A percentile compares a stretch with the other conserved stretches of the same genome.
phyloP scores from a whole-genome alignment of 306 rosid species.

The Prunus davidiana region DNA sequence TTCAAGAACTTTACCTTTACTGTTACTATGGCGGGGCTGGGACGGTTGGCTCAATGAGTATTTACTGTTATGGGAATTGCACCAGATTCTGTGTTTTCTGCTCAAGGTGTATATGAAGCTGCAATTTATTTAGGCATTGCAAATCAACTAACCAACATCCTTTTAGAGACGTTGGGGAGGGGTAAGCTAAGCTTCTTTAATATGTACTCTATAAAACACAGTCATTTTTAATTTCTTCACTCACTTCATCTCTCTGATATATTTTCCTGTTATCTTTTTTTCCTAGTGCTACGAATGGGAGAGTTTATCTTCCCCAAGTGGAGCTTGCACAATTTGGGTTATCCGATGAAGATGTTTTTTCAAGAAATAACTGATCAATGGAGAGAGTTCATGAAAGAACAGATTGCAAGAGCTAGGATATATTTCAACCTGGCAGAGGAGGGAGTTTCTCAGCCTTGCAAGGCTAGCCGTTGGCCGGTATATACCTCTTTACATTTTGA shows the following conservation, averaged over 20 bases:
- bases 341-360: slow-evolving; percentile 56
- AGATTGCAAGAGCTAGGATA: slow-evolving; percentile 75
- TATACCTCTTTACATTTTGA: neutral
- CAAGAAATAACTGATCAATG: slow-evolving; percentile 58
- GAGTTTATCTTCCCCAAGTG: slow-evolving; percentile 88
- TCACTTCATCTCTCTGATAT: neutral
- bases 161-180: slow-evolving; percentile 91
- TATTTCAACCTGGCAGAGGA: slow-evolving; percentile 71
- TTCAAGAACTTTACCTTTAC: slow-evolving; percentile 74
- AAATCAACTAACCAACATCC: slow-evolving; percentile 83
- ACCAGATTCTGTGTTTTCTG: slow-evolving; percentile 47
- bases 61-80: slow-evolving; percentile 83
- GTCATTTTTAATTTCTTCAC: neutral
- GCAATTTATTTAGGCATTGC: slow-evolving; percentile 81
- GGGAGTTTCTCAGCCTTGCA: slow-evolving; percentile 81
- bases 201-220: neutral
- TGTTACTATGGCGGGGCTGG: slow-evolving; percentile 86
- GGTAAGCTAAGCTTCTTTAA: slow-evolving; percentile 43
- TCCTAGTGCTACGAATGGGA: slow-evolving; percentile 72
- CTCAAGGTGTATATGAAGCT: slow-evolving; percentile 52
- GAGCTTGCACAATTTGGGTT: slow-evolving; percentile 81
- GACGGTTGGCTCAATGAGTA: slow-evolving; percentile 83
- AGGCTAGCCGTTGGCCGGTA: slow-evolving; percentile 95
- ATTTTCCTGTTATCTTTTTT: neutral
- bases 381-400: slow-evolving; percentile 81